A percentile compares a stretch with the other conserved stretches of the same genome.
Evolutionary conservation across 2,329 filamentous ascomycete species (phyloP).

Genomic region (Basipetospora chlamydospora): DNA sequence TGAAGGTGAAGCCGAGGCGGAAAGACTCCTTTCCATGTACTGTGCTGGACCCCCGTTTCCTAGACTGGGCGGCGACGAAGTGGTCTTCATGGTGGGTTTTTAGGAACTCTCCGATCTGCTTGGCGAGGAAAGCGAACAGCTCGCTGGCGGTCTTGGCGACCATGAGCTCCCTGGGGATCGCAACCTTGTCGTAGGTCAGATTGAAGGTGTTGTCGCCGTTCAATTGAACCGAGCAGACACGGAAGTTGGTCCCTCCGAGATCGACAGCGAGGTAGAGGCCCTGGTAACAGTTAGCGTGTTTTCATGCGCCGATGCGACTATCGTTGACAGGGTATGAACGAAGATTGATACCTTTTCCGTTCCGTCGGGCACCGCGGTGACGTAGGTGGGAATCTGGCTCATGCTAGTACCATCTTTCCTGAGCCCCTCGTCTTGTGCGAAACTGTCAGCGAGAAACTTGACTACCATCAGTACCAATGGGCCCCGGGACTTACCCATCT

Average conservation of each 20-base stretch:
- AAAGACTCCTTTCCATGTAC: slow-evolving; percentile 52
- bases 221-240: slow-evolving; percentile 86
- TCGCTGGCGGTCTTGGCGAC: slow-evolving; percentile 71
- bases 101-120: slow-evolving; percentile 82
- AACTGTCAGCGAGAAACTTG: too few relatives aligned
- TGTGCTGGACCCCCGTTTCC: slow-evolving; percentile 31
- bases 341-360: slow-evolving; percentile 89
- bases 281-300: slow-evolving; percentile 25
- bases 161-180: slow-evolving; percentile 85
- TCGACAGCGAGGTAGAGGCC: slow-evolving; percentile 94
- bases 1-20: slow-evolving; percentile 96
- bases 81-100: slow-evolving; percentile 77
- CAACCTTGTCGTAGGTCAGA: slow-evolving; percentile 81
- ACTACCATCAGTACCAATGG: too few relatives aligned
- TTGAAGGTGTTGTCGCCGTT: slow-evolving; percentile 93
- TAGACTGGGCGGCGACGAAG: slow-evolving; percentile 50
- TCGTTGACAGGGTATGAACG: too few relatives aligned
- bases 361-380: slow-evolving; percentile 89
- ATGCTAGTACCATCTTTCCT: slow-evolving; percentile 63
- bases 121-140: slow-evolving; percentile 83
- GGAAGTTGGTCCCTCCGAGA: slow-evolving; percentile 95
- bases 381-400: slow-evolving; percentile 94
- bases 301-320: too few relatives aligned
- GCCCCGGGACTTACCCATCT: slow-evolving; percentile 61
- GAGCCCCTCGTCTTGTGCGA: slow-evolving; percentile 58